These are phyloP conservation scores for Pseudozyma tsukubaensis DNA, from an alignment of 1,284 basidiomycete genomes.

Conservation along the genomic window DNA sequence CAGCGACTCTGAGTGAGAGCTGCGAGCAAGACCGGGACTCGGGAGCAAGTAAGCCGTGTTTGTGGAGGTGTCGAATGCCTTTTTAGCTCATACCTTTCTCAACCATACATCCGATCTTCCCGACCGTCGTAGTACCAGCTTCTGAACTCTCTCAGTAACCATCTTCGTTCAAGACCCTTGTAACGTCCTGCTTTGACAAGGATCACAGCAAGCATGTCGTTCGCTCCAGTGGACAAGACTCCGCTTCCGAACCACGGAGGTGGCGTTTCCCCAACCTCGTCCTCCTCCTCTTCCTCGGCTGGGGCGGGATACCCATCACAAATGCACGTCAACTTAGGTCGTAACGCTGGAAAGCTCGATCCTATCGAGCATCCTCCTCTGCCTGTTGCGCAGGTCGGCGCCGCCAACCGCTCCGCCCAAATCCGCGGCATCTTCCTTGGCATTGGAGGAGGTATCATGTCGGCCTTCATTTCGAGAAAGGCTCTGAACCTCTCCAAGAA, in stretches of 20 bases:
- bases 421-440: conserved; percentile 41
- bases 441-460: conserved; percentile 36
- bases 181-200: too few species aligned
- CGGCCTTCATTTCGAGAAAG: conserved; percentile 41
- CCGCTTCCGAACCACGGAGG: conserved; percentile 38
- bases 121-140: too few species aligned
- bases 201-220: not conserved
- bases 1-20: too few species aligned
- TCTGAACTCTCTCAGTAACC: too few species aligned
- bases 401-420: conserved; percentile 44
- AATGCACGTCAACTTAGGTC: conserved; percentile 20
- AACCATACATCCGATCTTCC: too few species aligned
- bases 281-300: not conserved
- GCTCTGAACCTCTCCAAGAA: conserved; percentile 41
- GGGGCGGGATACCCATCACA: conserved; percentile 2
- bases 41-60: too few species aligned
- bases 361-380: conserved; percentile 36
- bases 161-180: not conserved
- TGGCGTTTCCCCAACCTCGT: conserved; percentile 14
- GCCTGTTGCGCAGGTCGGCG: conserved; percentile 36
- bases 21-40: too few species aligned
- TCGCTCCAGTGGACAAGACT: conserved; percentile 1
- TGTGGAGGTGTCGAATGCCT: too few species aligned
- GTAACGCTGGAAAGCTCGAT: conserved; percentile 40
- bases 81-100: too few species aligned